Evolutionary conservation across 768 basidiomycete species (phyloP), one percentile per base, ranked within the genome.

Genomic region (Amylocystis lapponica): DNA sequence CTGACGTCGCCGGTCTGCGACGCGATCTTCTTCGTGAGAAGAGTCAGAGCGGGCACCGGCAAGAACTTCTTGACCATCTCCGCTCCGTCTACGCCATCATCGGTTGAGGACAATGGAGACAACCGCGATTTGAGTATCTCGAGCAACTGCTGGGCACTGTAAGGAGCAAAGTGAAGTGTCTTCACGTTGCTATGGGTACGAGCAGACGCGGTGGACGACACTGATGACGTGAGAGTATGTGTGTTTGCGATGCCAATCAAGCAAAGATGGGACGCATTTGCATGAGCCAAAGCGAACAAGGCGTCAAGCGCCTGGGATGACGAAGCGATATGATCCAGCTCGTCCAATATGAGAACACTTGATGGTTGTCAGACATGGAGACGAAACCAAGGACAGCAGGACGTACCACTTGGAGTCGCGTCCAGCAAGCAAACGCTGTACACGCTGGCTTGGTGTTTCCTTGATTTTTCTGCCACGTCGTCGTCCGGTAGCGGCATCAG

Each of bases 161-260:
- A 94, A 0, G 90, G 86, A 16, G 80, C 67, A 56, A 93, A 92
- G 58, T 91, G 88, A 27, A 91, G 64, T 1, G 87, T 90, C 20
- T 67, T 63, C 19, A 83, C 75, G 14, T 57, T 51, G 3, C 37
- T 48, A 11, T 57, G 32, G 9, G 63, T 52, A 10, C 55, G 48
- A 9, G 63, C 53, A 10, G 69, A 46, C 55, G 70, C 47, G 0
- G 69, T 67, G 3, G 65, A 67, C 8, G 65, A 56, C 12, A 54
- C 52, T 0, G 79, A 70, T 3, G 80, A 73, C 2, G 84, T 81
- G 20, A 94, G 76, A 5, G 88, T 90, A 54, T 92, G 90, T 2
- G 86, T 88, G 55, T 94, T 94, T 30, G 90, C 88, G 57, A 94
- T 91, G 27, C 85, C 88, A 52, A 93, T 81, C 30, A 91, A 52